phyloP scores from a whole-genome alignment of 2,329 filamentous ascomycete species.

The Phialophora expanda region DNA sequence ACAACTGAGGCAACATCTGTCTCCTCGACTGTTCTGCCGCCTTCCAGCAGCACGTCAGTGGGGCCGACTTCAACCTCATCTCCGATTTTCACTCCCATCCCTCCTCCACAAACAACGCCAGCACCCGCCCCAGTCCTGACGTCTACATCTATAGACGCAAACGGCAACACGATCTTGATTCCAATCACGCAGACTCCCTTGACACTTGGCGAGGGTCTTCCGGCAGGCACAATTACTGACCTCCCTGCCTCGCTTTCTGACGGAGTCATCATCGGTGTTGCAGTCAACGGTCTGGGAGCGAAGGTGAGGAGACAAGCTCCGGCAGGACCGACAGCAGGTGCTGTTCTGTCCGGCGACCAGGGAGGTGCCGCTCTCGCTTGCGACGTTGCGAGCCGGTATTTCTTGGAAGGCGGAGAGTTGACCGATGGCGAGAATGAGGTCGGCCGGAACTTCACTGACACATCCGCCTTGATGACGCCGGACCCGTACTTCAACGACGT shows the following conservation, averaged over 20 bases:
- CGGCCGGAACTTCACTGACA: conserved; percentile 34
- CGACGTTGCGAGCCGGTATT: conserved; percentile 30
- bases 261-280: conserved; percentile 30
- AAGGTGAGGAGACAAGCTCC: conserved; percentile 30
- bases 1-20: not conserved
- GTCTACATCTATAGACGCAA: conserved; percentile 22
- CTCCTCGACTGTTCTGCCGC: not conserved
- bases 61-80: conserved; percentile 16
- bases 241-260: conserved; percentile 25
- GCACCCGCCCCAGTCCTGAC: conserved; percentile 21
- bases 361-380: conserved; percentile 30
- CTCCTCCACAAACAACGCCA: conserved; percentile 23
- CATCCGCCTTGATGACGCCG: conserved; percentile 21
- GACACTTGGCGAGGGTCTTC: conserved; percentile 33
- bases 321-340: conserved; percentile 8
- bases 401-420: conserved; percentile 27
- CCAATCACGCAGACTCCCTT: conserved; percentile 26
- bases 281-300: conserved; percentile 13
- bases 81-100: conserved; percentile 24
- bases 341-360: conserved; percentile 21
- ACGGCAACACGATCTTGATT: conserved; percentile 28
- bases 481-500: conserved; percentile 31
- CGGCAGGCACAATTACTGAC: conserved; percentile 28
- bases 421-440: conserved; percentile 25
- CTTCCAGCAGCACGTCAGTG: conserved; percentile 12